Base-by-base conservation (phyloP, 768 basidiomycete species). In the Flagelloscypha sp. region DNA sequence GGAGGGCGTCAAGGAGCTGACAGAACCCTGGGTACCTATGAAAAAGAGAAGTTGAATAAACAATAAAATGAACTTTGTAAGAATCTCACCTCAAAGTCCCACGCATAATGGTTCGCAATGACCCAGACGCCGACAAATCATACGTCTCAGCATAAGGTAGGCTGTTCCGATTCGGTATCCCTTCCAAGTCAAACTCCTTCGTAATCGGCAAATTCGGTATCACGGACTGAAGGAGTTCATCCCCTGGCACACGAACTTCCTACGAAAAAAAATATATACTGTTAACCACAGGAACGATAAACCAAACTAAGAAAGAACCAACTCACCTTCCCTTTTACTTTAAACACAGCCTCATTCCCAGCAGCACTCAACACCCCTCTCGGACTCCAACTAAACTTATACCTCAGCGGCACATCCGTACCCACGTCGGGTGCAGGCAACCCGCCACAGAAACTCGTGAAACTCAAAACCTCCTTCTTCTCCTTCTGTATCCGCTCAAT, bases 341-440 rank as follows among this genome's bases (percentile, higher is more conserved):
- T 70, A 56, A 77, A 95, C 24, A 49, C 53, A 2, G 93, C 89
- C 0, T 61, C 54, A 44, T 93, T 88, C 38, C 78, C 55, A 0
- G 85, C 84, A 2, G 90, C 93, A 11, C 67, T 72, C 24, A 97
- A 59, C 6, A 94, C 90, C 5, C 88, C 92, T 38, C 78, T 68
- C 0, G 93, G 90, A 32, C 78, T 84, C 93, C 93, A 97, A 45
- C 88, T 87, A 52, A 90, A 90, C 52, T 92, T 94, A 50, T 94
- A 92, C n/a, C 80, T 70, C 7, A 93, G 59, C 2, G 89, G 88
- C 11, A 82, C 74, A 42, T 65, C 56, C 7, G 58, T 48, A 6
- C 51, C 58, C 15, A 66, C 66, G 27, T 83, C 83, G 0, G 86
- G 86, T 1, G 82, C 79, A 0, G 93, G 93, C 4, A 97, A 64